phyloP scores from a whole-genome alignment of 371 early-diverging fungal species.

The Dichotomocladium elegans region DNA sequence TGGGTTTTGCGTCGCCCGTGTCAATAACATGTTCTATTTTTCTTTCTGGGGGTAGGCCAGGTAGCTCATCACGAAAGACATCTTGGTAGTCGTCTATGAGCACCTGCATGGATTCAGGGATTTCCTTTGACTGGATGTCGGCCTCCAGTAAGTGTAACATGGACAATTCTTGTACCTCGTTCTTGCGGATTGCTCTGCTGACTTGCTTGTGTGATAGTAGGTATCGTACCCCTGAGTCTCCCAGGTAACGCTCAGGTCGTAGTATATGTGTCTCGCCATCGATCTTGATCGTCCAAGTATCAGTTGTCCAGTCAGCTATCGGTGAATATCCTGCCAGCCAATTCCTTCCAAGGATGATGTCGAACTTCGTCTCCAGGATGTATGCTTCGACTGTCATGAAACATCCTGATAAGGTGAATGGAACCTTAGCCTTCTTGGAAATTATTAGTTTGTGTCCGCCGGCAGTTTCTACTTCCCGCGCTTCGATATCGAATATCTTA shows the following conservation, averaged over 20 bases:
- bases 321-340: slow-evolving; percentile 1
- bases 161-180: background rate
- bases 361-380: slow-evolving; percentile 5
- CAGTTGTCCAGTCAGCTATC: background rate
- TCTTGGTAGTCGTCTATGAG: background rate
- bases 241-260: background rate
- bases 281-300: background rate
- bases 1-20: slow-evolving; percentile 3
- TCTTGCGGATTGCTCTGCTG: background rate
- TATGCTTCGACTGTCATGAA: background rate
- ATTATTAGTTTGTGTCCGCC: background rate
- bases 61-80: background rate
- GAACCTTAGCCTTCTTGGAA: background rate
- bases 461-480: background rate
- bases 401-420: background rate
- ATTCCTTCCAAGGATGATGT: slow-evolving; percentile 7
- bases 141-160: background rate
- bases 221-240: background rate
- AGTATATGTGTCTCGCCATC: background rate
- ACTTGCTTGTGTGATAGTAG: background rate
- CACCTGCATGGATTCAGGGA: background rate
- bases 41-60: background rate
- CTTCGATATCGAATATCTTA: too few relatives aligned
- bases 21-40: background rate
- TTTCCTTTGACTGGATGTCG: background rate